phyloP scores from a whole-genome alignment of 1,139 yeast species.

The Maudiozyma humilis region DNA sequence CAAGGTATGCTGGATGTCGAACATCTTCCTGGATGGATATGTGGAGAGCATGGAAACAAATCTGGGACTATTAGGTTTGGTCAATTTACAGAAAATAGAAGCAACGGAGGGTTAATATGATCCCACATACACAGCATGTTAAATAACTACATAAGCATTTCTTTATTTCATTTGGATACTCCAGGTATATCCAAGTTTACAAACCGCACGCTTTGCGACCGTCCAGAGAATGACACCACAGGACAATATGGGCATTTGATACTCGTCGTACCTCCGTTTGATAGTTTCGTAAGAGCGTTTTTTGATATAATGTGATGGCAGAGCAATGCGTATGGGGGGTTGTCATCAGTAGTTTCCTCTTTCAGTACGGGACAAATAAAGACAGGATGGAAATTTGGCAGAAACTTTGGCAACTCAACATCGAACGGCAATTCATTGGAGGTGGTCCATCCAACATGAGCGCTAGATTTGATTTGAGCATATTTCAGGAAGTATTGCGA shows the following conservation, averaged over 20 bases:
- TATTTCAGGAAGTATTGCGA: constrained; percentile 67
- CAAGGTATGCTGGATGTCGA: constrained; percentile 45
- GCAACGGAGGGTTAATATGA: constrained; percentile 3
- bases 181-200: constrained; percentile 18
- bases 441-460: constrained; percentile 48
- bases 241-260: constrained; percentile 71
- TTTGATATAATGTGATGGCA: constrained; percentile 57
- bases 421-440: constrained; percentile 54
- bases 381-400: constrained; percentile 64
- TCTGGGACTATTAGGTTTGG: constrained; percentile 46
- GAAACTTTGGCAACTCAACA: constrained; percentile 42
- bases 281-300: constrained; percentile 39
- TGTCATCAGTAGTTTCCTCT: constrained; percentile 59
- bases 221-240: constrained; percentile 8
- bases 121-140: background rate
- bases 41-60: constrained; percentile 61
- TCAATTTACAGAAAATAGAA: constrained; percentile 24
- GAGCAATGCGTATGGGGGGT: constrained; percentile 56
- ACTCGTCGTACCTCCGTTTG: constrained; percentile 34
- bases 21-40: constrained; percentile 63
- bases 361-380: constrained; percentile 88
- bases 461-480: constrained; percentile 37
- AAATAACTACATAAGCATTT: background rate
- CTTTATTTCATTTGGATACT: background rate
- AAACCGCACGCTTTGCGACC: constrained; percentile 20